Base-by-base conservation (phyloP, 257 asterid genomes). In the Lycium barbarum region DNA sequence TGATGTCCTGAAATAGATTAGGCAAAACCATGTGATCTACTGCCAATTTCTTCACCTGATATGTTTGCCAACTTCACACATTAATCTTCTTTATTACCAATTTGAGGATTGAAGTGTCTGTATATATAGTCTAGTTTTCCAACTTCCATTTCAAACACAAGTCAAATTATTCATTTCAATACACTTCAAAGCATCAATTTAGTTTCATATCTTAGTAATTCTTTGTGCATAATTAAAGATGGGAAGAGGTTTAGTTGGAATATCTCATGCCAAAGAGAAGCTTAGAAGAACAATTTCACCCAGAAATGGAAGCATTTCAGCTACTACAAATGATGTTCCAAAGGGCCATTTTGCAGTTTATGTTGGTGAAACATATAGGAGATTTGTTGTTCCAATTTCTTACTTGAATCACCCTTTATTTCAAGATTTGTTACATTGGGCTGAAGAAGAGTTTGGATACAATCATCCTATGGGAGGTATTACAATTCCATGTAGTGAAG, bases 21-120 rank as follows among this genome's bases (percentile, higher is more conserved):
- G 93, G 91, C 98, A 94, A 86, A 90, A 84, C 93, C 97, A 94
- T 93, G 98, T 93, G 98, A 88, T 81, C 5, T 45, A 84, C 87
- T 83, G 81, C 89, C 90, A 82, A 67, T 87, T 84, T 74, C 82
- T 86, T 91, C 95, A 90, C 90, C 90, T 89, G 89, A 86, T 90
- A 53, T 82, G 84, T 82, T 82, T 47, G 84, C 90, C 87, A 90
- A 86, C 88, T 85, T 83, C 86, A 88, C 87, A 47, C 79, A 83
- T 85, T 86, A 81, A 78, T 36, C 82, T 83, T 55, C 49, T 45
- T 38, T 33, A 61, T 49, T 80, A 58, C 76, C 88, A 47, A 63
- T 54, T 49, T 73, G 70, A 66, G 80, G 55, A 15, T 51, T 85
- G 80, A 86, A 86, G 70, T 74, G 83, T 58, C 9, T 76, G 17